These are phyloP conservation scores for Tuber microsphaerosporum DNA, from an alignment of 495 filamentous ascomycete genomes.

Conservation along the genomic window DNA sequence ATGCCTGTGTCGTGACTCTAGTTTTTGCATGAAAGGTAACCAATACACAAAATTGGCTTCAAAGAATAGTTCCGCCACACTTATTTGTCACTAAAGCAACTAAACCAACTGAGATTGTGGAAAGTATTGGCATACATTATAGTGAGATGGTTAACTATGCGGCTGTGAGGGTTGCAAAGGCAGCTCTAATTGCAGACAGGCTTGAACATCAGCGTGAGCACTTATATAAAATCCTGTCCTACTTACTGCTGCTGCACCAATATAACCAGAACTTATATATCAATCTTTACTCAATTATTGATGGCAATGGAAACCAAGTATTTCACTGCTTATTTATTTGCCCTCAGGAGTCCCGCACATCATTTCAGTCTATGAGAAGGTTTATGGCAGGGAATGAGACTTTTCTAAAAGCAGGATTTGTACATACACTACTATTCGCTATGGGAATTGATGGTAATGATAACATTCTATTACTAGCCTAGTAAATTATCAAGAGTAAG, in stretches of 20 bases:
- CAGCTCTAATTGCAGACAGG: slow-evolving; percentile 3
- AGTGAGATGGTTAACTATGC: slow-evolving; percentile 27
- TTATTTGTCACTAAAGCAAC: slow-evolving; percentile 28
- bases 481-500: slow-evolving; percentile 19
- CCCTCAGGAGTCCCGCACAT: not conserved
- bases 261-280: not conserved
- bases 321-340: not conserved
- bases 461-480: slow-evolving; percentile 12
- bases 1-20: slow-evolving; percentile 7
- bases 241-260: slow-evolving; percentile 18
- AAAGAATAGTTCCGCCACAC: slow-evolving; percentile 25
- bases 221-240: slow-evolving; percentile 15
- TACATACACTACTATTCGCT: slow-evolving; percentile 13
- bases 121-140: slow-evolving; percentile 22
- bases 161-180: slow-evolving; percentile 22
- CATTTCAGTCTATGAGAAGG: not conserved
- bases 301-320: not conserved
- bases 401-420: slow-evolving; percentile 18
- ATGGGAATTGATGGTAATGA: slow-evolving; percentile 21
- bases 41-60: slow-evolving; percentile 29
- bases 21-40: slow-evolving; percentile 18
- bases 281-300: not conserved
- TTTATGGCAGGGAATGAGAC: slow-evolving; percentile 2
- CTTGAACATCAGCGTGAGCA: not conserved
- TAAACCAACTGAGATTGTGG: slow-evolving; percentile 24